Evolutionary conservation across 805 yeast species (phyloP).

Genomic region (Ogataea methylovora): DNA sequence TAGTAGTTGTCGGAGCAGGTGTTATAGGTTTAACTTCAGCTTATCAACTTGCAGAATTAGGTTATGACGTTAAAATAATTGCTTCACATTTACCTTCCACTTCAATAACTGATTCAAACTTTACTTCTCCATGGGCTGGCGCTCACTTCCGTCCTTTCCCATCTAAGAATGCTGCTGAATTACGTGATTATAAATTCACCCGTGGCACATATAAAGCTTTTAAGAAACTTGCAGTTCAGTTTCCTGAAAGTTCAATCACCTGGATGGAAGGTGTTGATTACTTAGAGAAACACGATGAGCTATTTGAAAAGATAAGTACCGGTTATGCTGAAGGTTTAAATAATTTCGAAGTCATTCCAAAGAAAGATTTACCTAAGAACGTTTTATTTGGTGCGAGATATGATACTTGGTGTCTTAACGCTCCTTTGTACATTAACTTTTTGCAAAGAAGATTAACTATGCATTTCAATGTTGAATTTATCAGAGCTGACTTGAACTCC

Average conservation of each 20-base stretch:
- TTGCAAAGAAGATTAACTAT: slow-evolving; percentile 30
- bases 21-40: slow-evolving; percentile 54
- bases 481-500: slow-evolving; percentile 21
- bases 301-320: slow-evolving; percentile 24
- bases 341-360: slow-evolving; percentile 22
- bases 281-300: slow-evolving; percentile 37
- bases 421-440: slow-evolving; percentile 48
- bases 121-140: slow-evolving; percentile 74
- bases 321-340: slow-evolving; percentile 35
- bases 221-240: slow-evolving; percentile 26
- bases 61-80: slow-evolving; percentile 31
- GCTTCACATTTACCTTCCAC: slow-evolving; percentile 35
- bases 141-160: slow-evolving; percentile 73
- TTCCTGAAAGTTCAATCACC: slow-evolving; percentile 45
- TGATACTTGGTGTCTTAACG: slow-evolving; percentile 50
- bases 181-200: slow-evolving; percentile 38
- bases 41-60: slow-evolving; percentile 31
- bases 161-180: slow-evolving; percentile 30
- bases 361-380: slow-evolving; percentile 27
- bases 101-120: slow-evolving; percentile 12
- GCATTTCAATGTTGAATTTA: slow-evolving; percentile 28
- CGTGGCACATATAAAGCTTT: slow-evolving; percentile 41
- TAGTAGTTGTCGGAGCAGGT: slow-evolving; percentile 50
- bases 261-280: slow-evolving; percentile 53
- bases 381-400: slow-evolving; percentile 42